phyloP scores from a whole-genome alignment of 768 basidiomycete species.

The Leccinellum albellum region DNA sequence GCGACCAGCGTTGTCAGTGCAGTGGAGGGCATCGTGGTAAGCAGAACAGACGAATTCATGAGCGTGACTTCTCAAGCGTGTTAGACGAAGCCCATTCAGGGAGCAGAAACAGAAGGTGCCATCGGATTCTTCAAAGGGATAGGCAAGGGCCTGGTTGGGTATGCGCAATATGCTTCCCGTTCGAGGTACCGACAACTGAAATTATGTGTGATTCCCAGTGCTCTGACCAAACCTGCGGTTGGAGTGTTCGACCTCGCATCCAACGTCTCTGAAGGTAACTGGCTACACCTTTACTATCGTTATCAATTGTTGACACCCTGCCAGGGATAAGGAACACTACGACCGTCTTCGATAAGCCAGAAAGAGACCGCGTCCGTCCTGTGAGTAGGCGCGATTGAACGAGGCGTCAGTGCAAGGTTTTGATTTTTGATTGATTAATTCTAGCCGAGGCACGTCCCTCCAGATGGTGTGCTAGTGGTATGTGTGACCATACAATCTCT shows the following conservation, averaged over 20 bases:
- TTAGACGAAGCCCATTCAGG: slow-evolving; percentile 95
- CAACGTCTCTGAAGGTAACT: slow-evolving; percentile 83
- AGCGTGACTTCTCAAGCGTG: slow-evolving; percentile 1
- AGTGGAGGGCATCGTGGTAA: slow-evolving; percentile 89
- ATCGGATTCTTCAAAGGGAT: slow-evolving; percentile 97
- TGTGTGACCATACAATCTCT: slow-evolving; percentile 25
- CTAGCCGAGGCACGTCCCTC: slow-evolving; percentile 80
- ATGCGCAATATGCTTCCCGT: slow-evolving; percentile 7
- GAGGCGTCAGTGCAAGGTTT: slow-evolving; percentile 2
- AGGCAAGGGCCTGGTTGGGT: slow-evolving; percentile 96
- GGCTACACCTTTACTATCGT: neutral
- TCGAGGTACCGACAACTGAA: neutral
- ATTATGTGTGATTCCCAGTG: slow-evolving; percentile 40
- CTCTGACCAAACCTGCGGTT: slow-evolving; percentile 93
- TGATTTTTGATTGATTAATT: neutral
- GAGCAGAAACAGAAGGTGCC: slow-evolving; percentile 91
- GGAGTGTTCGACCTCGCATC: slow-evolving; percentile 96
- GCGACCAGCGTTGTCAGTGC: slow-evolving; percentile 94
- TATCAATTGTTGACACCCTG: slow-evolving; percentile 6
- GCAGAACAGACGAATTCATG: slow-evolving; percentile 19
- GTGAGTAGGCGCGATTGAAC: slow-evolving; percentile 39
- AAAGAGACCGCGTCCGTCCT: slow-evolving; percentile 80
- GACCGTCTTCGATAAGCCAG: slow-evolving; percentile 92
- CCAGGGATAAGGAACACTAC: slow-evolving; percentile 96
- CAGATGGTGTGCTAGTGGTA: slow-evolving; percentile 85